Evolutionary conservation across 2,329 filamentous ascomycete genomes (phyloP).

Genomic region (Myriosclerotinia scirpicola): DNA sequence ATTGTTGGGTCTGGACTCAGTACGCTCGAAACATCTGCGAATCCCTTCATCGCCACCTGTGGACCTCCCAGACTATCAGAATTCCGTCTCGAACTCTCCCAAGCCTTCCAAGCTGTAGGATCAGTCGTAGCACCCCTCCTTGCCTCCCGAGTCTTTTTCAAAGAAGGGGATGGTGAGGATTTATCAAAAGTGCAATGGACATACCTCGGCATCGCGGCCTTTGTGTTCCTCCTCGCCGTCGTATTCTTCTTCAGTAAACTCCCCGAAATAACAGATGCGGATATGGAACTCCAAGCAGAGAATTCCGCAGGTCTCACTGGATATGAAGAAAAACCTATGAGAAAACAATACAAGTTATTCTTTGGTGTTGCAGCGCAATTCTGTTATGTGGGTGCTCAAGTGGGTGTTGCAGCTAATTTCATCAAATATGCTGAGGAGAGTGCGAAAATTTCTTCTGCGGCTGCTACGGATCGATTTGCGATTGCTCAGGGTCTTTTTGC

Average conservation of each 20-base stretch:
- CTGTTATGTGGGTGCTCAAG: slow-evolving; percentile 63
- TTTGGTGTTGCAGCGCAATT: slow-evolving; percentile 76
- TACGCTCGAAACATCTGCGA: slow-evolving; percentile 76
- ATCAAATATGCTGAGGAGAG: slow-evolving; percentile 28
- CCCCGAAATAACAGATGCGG: slow-evolving; percentile 52
- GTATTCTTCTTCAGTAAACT: slow-evolving; percentile 67
- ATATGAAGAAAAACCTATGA: slow-evolving; percentile 31
- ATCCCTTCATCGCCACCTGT: slow-evolving; percentile 69
- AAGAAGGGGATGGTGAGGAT: slow-evolving; percentile 40
- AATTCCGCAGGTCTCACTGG: slow-evolving; percentile 24
- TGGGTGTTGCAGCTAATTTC: slow-evolving; percentile 27
- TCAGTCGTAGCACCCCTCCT: slow-evolving; percentile 71
- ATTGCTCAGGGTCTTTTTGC: slow-evolving; percentile 73
- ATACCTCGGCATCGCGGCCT: slow-evolving; percentile 73
- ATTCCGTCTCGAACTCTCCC: slow-evolving; percentile 70
- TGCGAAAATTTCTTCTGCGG: slow-evolving; percentile 46
- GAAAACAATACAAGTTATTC: slow-evolving; percentile 55
- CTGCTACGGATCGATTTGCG: slow-evolving; percentile 65
- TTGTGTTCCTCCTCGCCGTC: slow-evolving; percentile 67
- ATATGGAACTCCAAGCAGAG: slow-evolving; percentile 50
- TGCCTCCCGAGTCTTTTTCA: slow-evolving; percentile 71
- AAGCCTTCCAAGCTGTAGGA: slow-evolving; percentile 72
- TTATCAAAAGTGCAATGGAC: slow-evolving; percentile 73
- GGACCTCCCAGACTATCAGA: slow-evolving; percentile 73
- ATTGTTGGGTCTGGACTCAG: slow-evolving; percentile 75